Conservation (phyloP, 1,284 basidiomycete species). For the Wallemia hederae region DNA sequence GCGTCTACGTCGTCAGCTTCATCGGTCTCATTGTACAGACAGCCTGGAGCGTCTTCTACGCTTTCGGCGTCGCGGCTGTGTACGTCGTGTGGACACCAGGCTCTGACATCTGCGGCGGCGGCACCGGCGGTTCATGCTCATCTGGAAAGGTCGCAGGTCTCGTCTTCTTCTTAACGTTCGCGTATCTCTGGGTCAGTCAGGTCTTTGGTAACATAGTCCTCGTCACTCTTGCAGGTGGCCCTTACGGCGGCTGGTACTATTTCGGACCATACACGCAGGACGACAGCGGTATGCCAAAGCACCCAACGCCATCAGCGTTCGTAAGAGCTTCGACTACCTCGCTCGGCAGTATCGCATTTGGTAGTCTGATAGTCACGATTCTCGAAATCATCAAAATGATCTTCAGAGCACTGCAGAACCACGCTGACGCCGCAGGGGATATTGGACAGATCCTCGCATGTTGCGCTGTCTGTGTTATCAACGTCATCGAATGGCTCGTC, state of each 20-base stretch:
- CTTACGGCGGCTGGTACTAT: slow-evolving; percentile 23
- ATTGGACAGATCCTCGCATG: slow-evolving; percentile 45
- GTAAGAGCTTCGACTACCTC: slow-evolving; percentile 53
- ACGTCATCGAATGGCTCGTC: slow-evolving; percentile 36
- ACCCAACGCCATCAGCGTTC: slow-evolving; percentile 41
- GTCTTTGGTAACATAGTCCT: slow-evolving; percentile 50
- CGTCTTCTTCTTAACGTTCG: slow-evolving; percentile 46
- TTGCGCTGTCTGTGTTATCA: slow-evolving; percentile 49
- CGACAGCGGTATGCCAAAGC: slow-evolving; percentile 22
- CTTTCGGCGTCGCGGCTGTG: slow-evolving; percentile 34
- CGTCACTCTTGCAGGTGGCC: slow-evolving; percentile 46
- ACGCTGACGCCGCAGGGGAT: slow-evolving; percentile 40
- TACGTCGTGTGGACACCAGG: slow-evolving; percentile 12
- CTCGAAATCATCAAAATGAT: slow-evolving; percentile 44
- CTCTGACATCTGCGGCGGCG: slow-evolving; percentile 5
- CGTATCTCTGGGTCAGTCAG: slow-evolving; percentile 55
- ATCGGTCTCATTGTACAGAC: slow-evolving; percentile 38
- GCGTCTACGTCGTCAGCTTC: slow-evolving; percentile 51
- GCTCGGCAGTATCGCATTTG: slow-evolving; percentile 66
- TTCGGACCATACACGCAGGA: slow-evolving; percentile 6
- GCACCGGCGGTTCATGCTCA: slow-evolving; percentile 22
- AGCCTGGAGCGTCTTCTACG: slow-evolving; percentile 28
- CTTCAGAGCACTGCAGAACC: slow-evolving; percentile 32
- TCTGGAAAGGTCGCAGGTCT: slow-evolving; percentile 31
- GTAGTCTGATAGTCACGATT: slow-evolving; percentile 60